Conservation (phyloP, 495 filamentous ascomycete species). For the Jackrogersella multiformis region DNA sequence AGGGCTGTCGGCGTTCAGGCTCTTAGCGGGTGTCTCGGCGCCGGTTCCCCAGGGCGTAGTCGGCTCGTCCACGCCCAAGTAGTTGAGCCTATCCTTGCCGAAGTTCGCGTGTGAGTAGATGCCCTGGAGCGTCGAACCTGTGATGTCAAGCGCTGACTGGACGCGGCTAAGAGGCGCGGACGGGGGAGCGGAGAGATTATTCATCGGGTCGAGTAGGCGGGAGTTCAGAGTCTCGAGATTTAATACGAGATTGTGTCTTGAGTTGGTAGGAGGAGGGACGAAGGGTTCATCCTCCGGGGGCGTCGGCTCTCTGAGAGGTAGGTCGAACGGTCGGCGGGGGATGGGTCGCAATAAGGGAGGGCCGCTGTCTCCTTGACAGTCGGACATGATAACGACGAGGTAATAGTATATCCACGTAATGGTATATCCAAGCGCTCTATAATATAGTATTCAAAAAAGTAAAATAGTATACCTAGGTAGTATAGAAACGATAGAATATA, state of each 20-base stretch:
- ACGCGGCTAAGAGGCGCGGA: conserved; percentile 64
- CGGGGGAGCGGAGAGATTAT: conserved; percentile 32
- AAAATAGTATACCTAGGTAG: background rate
- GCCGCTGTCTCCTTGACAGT: conserved; percentile 47
- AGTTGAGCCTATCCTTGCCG: conserved; percentile 50
- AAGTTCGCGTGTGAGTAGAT: conserved; percentile 80
- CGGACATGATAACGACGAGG: conserved; percentile 41
- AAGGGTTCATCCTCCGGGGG: conserved; percentile 63
- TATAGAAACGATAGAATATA: background rate
- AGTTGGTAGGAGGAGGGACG: conserved; percentile 53
- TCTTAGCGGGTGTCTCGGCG: conserved; percentile 65
- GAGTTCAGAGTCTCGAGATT: conserved; percentile 44
- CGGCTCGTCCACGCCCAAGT: conserved; percentile 46
- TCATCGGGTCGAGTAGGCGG: conserved; percentile 49
- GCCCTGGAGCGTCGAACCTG: conserved; percentile 85
- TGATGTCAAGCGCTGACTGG: conserved; percentile 85
- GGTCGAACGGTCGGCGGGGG: conserved; percentile 78
- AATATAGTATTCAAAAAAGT: background rate
- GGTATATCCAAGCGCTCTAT: conserved; percentile 1
- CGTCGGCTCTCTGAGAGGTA: conserved; percentile 62
- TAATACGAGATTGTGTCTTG: conserved; percentile 19
- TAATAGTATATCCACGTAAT: conserved; percentile 3
- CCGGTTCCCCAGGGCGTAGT: conserved; percentile 75
- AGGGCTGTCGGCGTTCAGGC: conserved; percentile 42
- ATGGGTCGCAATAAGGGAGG: conserved; percentile 73